Conservation (phyloP, 345 rosid species). For the Camelina sativa region DNA sequence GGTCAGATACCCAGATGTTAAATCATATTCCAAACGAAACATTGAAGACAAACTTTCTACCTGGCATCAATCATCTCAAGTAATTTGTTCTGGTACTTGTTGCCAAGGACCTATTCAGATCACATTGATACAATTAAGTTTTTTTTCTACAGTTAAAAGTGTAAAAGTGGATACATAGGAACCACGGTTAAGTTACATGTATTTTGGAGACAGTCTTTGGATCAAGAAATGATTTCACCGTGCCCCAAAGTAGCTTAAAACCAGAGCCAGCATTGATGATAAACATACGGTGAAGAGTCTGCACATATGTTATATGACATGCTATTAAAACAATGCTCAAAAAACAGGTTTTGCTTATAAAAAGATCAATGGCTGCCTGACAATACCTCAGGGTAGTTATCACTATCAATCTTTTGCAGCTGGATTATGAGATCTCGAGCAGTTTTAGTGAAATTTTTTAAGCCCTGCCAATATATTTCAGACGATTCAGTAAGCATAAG, state of each 20-base stretch:
- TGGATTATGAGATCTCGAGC: slow-evolving; percentile 81
- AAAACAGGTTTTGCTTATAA: neutral
- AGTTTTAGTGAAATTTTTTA: slow-evolving; percentile 75
- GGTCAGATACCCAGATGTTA: neutral
- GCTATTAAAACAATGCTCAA: slow-evolving; percentile 15
- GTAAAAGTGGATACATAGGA: neutral
- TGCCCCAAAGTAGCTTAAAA: slow-evolving; percentile 77
- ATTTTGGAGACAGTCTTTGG: slow-evolving; percentile 86
- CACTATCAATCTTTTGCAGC: slow-evolving; percentile 85
- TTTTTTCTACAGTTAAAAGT: neutral
- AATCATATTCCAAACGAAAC: neutral
- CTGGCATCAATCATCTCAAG: slow-evolving; percentile 89
- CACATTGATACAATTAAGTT: slow-evolving; percentile 19
- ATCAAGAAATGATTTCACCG: slow-evolving; percentile 81
- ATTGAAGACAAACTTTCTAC: slow-evolving; percentile 40
- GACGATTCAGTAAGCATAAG: neutral
- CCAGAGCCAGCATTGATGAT: slow-evolving; percentile 92
- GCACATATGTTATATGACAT: slow-evolving; percentile 39
- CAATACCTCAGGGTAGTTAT: slow-evolving; percentile 90
- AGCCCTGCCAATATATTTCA: slow-evolving; percentile 54
- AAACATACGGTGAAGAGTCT: slow-evolving; percentile 89
- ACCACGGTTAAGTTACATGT: slow-evolving; percentile 51
- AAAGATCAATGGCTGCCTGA: neutral
- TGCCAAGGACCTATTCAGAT: slow-evolving; percentile 74
- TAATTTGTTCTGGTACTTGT: slow-evolving; percentile 77